These are phyloP conservation scores for Kwoniella heveanensis DNA, from an alignment of 768 basidiomycete genomes.

Conservation along the genomic window DNA sequence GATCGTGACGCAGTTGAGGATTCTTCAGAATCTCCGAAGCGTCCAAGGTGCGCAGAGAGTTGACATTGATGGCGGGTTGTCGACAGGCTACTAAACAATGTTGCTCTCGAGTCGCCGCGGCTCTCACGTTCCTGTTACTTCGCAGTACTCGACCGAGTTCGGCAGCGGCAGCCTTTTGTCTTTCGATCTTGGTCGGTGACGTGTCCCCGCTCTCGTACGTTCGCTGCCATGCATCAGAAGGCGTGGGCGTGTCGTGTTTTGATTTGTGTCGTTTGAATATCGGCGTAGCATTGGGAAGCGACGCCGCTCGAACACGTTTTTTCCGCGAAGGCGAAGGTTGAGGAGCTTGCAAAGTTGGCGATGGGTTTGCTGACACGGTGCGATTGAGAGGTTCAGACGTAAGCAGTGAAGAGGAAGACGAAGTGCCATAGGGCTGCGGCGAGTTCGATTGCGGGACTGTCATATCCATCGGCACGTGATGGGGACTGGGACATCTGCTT, in stretches of 20 bases:
- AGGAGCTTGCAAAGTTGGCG: conserved; percentile 10
- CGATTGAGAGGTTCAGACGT: conserved; percentile 46
- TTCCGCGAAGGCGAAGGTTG: background rate
- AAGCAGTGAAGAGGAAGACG: conserved; percentile 32
- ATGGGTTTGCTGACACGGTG: conserved; percentile 21
- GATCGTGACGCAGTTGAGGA: conserved; percentile 87
- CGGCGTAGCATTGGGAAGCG: conserved; percentile 30
- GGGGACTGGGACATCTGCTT: conserved; percentile 26
- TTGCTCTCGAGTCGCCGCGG: conserved; percentile 1
- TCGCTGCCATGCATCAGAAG: conserved; percentile 28
- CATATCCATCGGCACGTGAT: conserved; percentile 12
- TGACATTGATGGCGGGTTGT: conserved; percentile 76
- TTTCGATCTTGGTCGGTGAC: conserved; percentile 19
- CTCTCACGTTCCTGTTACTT: conserved; percentile 7
- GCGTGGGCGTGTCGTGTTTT: conserved; percentile 25
- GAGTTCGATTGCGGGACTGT: background rate
- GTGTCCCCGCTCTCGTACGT: conserved; percentile 13
- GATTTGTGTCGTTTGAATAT: conserved; percentile 32
- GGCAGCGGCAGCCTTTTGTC: conserved; percentile 28
- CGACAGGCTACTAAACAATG: conserved; percentile 33
- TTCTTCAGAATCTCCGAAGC: conserved; percentile 81
- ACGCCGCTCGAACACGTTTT: conserved; percentile 31
- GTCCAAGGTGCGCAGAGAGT: conserved; percentile 81
- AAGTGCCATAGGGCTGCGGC: background rate
- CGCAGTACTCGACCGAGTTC: conserved; percentile 24